Percentiles rank a stretch among this genome's conserved stretches.
Conservation (phyloP, 148 eudicot species). For the Selenicereus undatus region DNA sequence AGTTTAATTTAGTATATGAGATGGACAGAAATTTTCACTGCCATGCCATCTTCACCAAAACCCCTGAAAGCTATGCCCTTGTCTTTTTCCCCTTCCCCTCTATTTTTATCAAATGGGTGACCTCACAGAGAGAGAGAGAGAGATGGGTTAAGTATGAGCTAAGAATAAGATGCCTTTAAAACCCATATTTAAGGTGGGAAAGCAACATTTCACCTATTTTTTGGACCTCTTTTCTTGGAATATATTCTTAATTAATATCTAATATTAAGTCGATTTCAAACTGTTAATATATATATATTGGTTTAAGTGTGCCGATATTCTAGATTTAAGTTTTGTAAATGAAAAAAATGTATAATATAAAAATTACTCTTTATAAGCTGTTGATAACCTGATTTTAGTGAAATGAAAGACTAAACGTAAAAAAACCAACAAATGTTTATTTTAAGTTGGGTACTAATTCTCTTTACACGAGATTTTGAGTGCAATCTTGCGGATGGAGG, state of each 20-base stretch:
- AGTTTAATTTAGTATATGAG: not conserved
- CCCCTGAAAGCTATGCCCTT: slow-evolving; percentile 22
- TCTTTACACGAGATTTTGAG: no score
- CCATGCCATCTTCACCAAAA: slow-evolving; percentile 11
- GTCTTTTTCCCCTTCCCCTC: slow-evolving; percentile 10
- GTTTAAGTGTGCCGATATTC: no score
- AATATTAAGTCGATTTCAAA: no score
- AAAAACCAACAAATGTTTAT: no score
- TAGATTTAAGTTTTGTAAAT: no score
- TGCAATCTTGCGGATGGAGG: no score
- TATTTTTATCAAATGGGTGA: not conserved
- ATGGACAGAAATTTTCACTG: slow-evolving; percentile 1
- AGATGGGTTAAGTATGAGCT: slow-evolving; percentile 1
- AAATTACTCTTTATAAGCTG: no score
- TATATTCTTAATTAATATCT: not conserved
- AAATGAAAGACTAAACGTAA: no score
- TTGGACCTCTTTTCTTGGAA: slow-evolving; percentile 5
- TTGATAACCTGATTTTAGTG: no score
- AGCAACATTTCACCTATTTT: slow-evolving; percentile 28
- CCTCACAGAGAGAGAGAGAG: slow-evolving; percentile 8
- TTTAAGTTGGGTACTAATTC: no score
- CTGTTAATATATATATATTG: not conserved
- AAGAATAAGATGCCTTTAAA: slow-evolving; percentile 24
- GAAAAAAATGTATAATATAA: no score
- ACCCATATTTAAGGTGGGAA: slow-evolving; percentile 22